A percentile compares a stretch with the other conserved stretches of the same genome.
Conservation (phyloP, 2,329 filamentous ascomycete genomes). For the Fusarium xyrophilum region DNA sequence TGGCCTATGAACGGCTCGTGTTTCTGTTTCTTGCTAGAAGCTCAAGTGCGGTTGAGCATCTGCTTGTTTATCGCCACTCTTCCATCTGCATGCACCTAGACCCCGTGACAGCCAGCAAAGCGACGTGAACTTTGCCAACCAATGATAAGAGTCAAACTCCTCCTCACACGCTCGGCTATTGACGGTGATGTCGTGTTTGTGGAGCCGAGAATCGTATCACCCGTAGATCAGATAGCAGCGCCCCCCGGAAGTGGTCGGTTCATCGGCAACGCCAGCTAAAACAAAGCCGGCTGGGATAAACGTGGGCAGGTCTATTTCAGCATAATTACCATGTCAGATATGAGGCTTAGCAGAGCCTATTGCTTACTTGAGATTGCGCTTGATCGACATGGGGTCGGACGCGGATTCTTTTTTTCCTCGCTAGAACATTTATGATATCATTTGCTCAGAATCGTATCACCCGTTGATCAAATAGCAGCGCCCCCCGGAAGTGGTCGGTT, state of each 20-base stretch:
- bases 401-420: neutral
- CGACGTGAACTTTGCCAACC: neutral
- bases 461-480: neutral
- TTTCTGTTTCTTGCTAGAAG: too few relatives aligned
- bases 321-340: neutral
- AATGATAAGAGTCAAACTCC: neutral
- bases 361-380: neutral
- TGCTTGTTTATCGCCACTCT: neutral
- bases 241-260: neutral
- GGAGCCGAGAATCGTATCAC: neutral
- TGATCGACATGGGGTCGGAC: neutral
- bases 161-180: rapidly evolving
- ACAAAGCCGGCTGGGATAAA: neutral
- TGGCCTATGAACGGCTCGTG: too few relatives aligned
- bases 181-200: neutral
- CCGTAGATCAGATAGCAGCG: neutral
- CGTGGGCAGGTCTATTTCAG: neutral
- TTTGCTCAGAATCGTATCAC: neutral
- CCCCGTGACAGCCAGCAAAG: neutral
- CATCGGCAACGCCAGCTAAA: neutral
- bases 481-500: neutral
- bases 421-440: neutral
- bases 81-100: neutral
- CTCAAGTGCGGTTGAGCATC: neutral
- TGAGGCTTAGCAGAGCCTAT: neutral